phyloP scores from a whole-genome alignment of 805 yeast genomes.

The Spathaspora girioi region DNA sequence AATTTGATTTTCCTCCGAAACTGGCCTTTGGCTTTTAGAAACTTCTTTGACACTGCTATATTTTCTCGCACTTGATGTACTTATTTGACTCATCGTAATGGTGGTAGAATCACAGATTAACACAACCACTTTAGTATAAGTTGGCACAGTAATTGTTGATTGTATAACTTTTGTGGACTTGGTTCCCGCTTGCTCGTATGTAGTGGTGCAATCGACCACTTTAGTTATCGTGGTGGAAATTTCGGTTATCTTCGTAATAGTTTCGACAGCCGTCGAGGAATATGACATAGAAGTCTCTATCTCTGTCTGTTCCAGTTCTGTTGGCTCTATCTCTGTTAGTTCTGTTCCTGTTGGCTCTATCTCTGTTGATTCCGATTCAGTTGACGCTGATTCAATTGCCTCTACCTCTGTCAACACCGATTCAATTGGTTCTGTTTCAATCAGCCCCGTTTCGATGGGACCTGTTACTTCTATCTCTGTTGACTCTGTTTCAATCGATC shows the following conservation, averaged over 20 bases:
- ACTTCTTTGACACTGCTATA: too few species aligned
- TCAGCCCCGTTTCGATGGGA: too few species aligned
- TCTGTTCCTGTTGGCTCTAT: too few species aligned
- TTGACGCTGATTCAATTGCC: too few species aligned
- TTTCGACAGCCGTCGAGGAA: not conserved
- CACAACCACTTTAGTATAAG: not conserved
- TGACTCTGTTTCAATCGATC: not conserved
- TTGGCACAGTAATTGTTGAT: not conserved
- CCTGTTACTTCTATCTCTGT: too few species aligned
- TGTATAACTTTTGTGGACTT: not conserved
- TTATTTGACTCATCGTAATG: not conserved
- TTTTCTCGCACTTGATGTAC: not conserved
- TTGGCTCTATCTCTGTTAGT: too few species aligned
- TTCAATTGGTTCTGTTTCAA: not conserved
- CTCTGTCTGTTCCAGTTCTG: too few species aligned
- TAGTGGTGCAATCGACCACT: not conserved
- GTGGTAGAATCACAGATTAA: not conserved
- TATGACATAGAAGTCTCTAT: too few species aligned
- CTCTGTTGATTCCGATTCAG: not conserved
- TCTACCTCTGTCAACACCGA: too few species aligned
- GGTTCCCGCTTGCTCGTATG: not conserved
- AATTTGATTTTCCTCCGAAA: too few species aligned
- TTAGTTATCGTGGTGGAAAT: not conserved
- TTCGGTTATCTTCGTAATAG: not conserved
- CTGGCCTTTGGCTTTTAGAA: not conserved